A percentile compares a stretch with the other conserved stretches of the same genome.
phyloP scores from a whole-genome alignment of 495 filamentous ascomycete genomes.

The Trichoderma reesei region DNA sequence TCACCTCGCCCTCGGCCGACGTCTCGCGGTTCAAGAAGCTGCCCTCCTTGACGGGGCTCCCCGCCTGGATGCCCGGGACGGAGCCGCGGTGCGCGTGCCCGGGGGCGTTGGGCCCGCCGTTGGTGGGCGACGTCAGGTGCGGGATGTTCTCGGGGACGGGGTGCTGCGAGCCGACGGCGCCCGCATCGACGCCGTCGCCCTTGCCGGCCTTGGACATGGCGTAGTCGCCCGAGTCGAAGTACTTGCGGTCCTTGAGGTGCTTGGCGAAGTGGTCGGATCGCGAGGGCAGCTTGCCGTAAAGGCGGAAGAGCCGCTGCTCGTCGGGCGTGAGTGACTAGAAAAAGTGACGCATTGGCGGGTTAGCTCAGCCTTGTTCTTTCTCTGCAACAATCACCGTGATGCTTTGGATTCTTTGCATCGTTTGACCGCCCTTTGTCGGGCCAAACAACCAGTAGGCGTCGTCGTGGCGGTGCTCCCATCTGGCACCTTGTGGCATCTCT shows the following conservation, averaged over 20 bases:
- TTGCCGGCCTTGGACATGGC: constrained; percentile 98
- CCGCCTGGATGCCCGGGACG: constrained; percentile 46
- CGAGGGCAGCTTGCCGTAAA: constrained; percentile 93
- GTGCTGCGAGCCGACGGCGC: constrained; percentile 86
- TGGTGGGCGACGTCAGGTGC: constrained; percentile 63
- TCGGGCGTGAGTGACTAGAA: constrained; percentile 74
- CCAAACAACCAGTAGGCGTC: too few species aligned
- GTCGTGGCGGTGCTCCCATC: not conserved
- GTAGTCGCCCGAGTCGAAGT: constrained; percentile 97
- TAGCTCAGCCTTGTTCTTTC: too few species aligned
- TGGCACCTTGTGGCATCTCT: not conserved
- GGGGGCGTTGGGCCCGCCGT: constrained; percentile 34
- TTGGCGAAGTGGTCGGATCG: constrained; percentile 96
- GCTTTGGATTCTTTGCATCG: too few species aligned
- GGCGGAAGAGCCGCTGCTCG: constrained; percentile 88
- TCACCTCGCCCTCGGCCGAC: constrained; percentile 51
- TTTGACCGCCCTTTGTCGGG: too few species aligned
- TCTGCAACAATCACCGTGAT: too few species aligned
- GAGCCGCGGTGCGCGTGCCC: constrained; percentile 35
- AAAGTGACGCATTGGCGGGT: constrained; percentile 12
- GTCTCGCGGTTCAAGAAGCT: constrained; percentile 71
- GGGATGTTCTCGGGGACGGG: constrained; percentile 95
- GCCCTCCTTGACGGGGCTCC: constrained; percentile 79
- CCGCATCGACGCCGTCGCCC: constrained; percentile 85
- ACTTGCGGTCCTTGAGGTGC: constrained; percentile 97